These are phyloP conservation scores for Leucocoprinus leucothites DNA, from an alignment of 768 basidiomycete species.

Conservation along the genomic window DNA sequence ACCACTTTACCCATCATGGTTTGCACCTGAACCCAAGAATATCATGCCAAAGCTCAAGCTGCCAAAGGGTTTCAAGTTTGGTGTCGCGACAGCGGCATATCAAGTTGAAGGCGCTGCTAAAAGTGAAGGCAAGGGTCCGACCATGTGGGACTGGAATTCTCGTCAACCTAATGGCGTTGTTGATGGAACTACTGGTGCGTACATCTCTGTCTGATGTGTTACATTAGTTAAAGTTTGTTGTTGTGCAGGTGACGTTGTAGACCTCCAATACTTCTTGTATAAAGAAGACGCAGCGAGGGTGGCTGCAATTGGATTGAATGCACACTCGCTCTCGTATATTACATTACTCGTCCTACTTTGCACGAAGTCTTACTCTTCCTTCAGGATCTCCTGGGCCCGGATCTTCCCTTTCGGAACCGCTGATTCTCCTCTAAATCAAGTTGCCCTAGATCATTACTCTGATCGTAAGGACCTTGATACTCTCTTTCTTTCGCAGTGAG, in stretches of 20 bases:
- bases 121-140: constrained; percentile 46
- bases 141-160: constrained; percentile 49
- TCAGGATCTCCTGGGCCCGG: constrained; percentile 48
- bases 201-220: neutral
- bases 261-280: constrained; percentile 50
- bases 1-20: constrained; percentile 44
- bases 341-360: neutral
- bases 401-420: constrained; percentile 48
- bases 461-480: constrained; percentile 28
- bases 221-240: neutral
- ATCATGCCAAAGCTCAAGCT: constrained; percentile 42
- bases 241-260: constrained; percentile 40
- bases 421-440: constrained; percentile 47
- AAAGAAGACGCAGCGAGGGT: constrained; percentile 50
- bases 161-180: constrained; percentile 37
- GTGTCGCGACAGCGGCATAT: constrained; percentile 50
- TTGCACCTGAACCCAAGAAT: constrained; percentile 38
- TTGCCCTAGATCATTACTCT: constrained; percentile 42
- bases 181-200: constrained; percentile 43
- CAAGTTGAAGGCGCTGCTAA: constrained; percentile 53
- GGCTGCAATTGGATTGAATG: constrained; percentile 48
- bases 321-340: constrained; percentile 49
- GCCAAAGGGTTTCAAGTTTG: constrained; percentile 47
- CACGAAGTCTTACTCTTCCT: neutral
- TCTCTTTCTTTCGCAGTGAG: neutral